Evolutionary conservation across 805 yeast genomes (phyloP), one percentile per base, ranked within the genome.

Genomic region (Candida ascalaphidarum): DNA sequence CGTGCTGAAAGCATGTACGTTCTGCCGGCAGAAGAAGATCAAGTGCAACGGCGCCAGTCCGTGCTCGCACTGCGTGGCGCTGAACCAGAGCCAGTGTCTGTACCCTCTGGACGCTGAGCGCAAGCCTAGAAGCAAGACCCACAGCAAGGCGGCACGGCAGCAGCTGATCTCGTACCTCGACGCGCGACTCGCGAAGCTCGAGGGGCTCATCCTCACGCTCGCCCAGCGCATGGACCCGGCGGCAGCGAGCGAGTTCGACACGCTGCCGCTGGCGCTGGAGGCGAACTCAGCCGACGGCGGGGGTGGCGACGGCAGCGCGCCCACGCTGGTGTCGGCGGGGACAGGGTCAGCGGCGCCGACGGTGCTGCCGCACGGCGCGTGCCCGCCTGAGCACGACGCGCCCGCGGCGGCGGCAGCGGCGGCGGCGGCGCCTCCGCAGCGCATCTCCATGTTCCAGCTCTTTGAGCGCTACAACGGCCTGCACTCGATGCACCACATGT

Each of bases 401-500:
- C n/a, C 11, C 6, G 12, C 10, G 12, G 7, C 6, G 22, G 7
- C 7, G 23, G 11, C 6, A 13, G 10, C 11, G 9, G 11, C 23
- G 11, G 12, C 23, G 23, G 7, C 12, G n/a, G 12, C 11, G 11
- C 22, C 7, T 5, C 9, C 13, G 4, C 13, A 5, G 6, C 14
- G 16, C 15, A 15, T 10, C 7, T 5, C 14, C 11, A 14, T 11
- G 13, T 4, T 7, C 23, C 12, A 11, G 15, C 5, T 6, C 8
- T 11, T 32, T 9, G 36, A 32, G 26, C 48, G 50, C 17, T 61
- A 44, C 30, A 46, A 50, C 21, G 66, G 64, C 6, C 40, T 53
- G 16, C 67, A 61, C 32, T 58, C 65, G 11, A 46, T 56, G 21
- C 30, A 57, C 29, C 45, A 55, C 19, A 50, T 60, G 4, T 51